Base-by-base conservation (phyloP, 208 protist genomes). In the Trypanosoma grayi region DNA sequence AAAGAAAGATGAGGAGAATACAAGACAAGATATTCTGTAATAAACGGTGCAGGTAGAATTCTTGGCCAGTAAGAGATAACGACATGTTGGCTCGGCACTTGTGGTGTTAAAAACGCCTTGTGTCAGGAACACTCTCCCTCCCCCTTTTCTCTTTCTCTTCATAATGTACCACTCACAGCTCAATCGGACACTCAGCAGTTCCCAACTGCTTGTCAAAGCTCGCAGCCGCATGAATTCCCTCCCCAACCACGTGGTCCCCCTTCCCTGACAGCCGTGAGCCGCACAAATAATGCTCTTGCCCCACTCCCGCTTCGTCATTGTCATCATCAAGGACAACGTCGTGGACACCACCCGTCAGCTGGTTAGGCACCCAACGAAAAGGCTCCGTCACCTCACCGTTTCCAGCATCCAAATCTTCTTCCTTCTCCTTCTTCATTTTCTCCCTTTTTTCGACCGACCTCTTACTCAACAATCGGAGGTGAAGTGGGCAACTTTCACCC, bases 121-220 rank as follows among this genome's bases (percentile, higher is more conserved):
- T 24, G 10, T 56, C n/a, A 4, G n/a, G 16, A 9, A 34, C 25
- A 18, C 31, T 53, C 11, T 33, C 53, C 1, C 36, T 51, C 16
- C 33, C 27, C 24, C 13, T 50, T 40, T 56, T n/a, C 33, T 37
- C 4, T 37, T 44, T 33, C 25, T 37, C 36, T 57, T 59, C 18
- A n/a, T n/a, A n/a, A n/a, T n/a, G n/a, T n/a, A n/a, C n/a, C n/a
- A n/a, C 8, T 78, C 47, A 89, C 11, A 91, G 73, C 51, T 87
- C 84, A 66, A 91, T 91, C 1, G 84, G 84, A 52, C 77, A 70
- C 28, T 87, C 81, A 24, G 78, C 75, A 5, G 77, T 85, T 10
- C 84, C 69, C 14, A 63, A 45, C 63, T 46, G 43, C 16, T 18
- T 40, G 16, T 65, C 47, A 27, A 27, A 27, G 9, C 24, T 34